Base-by-base conservation (phyloP, 2,329 filamentous ascomycete genomes). In the Hymenotorrendiella dingleyae region DNA sequence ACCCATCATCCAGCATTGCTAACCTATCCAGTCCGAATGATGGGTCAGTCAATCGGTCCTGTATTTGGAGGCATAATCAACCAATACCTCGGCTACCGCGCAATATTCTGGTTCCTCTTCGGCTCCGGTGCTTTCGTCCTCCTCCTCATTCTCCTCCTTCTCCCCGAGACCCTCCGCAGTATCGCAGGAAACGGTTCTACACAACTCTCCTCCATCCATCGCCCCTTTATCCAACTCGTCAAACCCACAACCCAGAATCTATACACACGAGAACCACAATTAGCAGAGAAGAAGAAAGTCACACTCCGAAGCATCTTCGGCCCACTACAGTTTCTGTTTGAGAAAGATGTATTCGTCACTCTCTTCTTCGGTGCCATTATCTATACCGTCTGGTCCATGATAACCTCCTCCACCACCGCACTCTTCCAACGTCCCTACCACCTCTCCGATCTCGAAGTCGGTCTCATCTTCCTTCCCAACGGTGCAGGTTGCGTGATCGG, bases 61-160 rank as follows among this genome's bases (percentile, higher is more conserved):
- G 61, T 72, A 0, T 61, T 76, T 7, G 72, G 72, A 0, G 73
- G 71, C 12, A 47, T 65, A 0, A 42, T 76, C 0, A 63, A 64
- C 1, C 62, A 67, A 20, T 60, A 60, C 21, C 52, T 73, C 0
- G 71, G 71, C 1, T 76, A 70, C 68, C 60, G 63, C 33, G 59
- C 63, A 3, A 67, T 75, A 10, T 76, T 76, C 48, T 75, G 70
- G 69, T 69, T 73, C 40, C 60, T 76, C 12, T 56, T 64, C 12
- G 70, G 74, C 12, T 64, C 67, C 43, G 58, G 64, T 1, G 64
- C 60, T 10, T 24, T 40, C 7, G 46, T 49, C 23, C 46, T 53
- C 1, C 66, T 77, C 20, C 34, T 46, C n/a, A 38, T 46, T 4
- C 24, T 46, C 23, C 16, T 55, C 17, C 33, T 55, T 6, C 39